These are phyloP conservation scores for Sphaerosporella brunnea DNA, from an alignment of 495 filamentous ascomycete species.

Conservation along the genomic window DNA sequence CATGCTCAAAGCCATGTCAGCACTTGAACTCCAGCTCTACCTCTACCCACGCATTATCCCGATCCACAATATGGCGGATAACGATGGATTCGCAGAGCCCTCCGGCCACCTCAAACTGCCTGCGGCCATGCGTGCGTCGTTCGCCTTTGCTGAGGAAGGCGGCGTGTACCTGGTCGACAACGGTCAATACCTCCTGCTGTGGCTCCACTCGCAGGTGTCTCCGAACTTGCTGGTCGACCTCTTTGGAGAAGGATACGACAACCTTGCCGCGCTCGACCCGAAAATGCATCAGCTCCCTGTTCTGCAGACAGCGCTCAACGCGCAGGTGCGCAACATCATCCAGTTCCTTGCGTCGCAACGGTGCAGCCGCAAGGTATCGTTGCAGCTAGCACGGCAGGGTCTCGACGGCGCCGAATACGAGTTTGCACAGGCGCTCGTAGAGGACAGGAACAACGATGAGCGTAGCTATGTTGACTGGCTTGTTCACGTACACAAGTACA, in stretches of 20 bases:
- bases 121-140: constrained; percentile 63
- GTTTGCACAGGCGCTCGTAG: constrained; percentile 75
- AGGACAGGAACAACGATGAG: constrained; percentile 94
- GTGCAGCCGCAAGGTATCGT: constrained; percentile 69
- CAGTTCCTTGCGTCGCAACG: constrained; percentile 64
- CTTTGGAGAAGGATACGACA: constrained; percentile 60
- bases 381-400: constrained; percentile 85
- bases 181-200: constrained; percentile 74
- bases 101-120: constrained; percentile 74
- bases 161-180: constrained; percentile 98
- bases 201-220: constrained; percentile 65
- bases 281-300: constrained; percentile 57
- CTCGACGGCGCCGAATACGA: constrained; percentile 92
- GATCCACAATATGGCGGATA: constrained; percentile 73
- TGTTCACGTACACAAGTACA: constrained; percentile 80
- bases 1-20: constrained; percentile 71
- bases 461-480: constrained; percentile 98
- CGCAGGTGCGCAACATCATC: constrained; percentile 69
- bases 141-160: constrained; percentile 76
- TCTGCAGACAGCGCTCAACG: constrained; percentile 77
- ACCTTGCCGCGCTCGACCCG: constrained; percentile 59
- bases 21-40: constrained; percentile 71
- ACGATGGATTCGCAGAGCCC: constrained; percentile 72
- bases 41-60: constrained; percentile 90
- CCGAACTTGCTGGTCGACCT: constrained; percentile 75